Conservation (phyloP, 2,329 filamentous ascomycete species). For the Exophiala bonariae region DNA sequence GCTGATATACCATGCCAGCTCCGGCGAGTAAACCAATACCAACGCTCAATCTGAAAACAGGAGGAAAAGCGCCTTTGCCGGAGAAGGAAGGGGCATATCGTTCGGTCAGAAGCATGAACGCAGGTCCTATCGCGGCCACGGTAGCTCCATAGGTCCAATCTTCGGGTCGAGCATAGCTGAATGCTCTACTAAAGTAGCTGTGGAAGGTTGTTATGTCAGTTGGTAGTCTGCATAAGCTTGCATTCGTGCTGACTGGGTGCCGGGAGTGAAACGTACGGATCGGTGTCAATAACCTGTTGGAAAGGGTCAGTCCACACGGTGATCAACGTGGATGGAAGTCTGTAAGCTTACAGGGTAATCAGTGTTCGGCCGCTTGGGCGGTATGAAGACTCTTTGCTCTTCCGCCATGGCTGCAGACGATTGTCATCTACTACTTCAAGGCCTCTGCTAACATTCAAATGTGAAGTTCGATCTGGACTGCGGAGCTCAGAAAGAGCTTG, state of each 20-base stretch:
- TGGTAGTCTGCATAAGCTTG: slow-evolving; percentile 29
- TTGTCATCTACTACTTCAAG: slow-evolving; percentile 1
- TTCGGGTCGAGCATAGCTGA: slow-evolving; percentile 79
- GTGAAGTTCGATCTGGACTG: slow-evolving; percentile 14
- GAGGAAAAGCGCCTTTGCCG: slow-evolving; percentile 77
- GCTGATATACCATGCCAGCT: slow-evolving; percentile 81
- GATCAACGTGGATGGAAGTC: slow-evolving; percentile 4
- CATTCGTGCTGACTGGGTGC: background rate
- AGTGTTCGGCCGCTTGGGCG: slow-evolving; percentile 76
- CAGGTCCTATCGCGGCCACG: slow-evolving; percentile 71
- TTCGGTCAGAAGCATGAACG: slow-evolving; percentile 76
- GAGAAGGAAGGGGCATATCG: slow-evolving; percentile 80
- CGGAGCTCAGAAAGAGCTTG: slow-evolving; percentile 21
- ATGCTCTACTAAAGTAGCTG: slow-evolving; percentile 79
- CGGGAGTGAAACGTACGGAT: slow-evolving; percentile 70
- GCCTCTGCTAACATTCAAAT: slow-evolving; percentile 8
- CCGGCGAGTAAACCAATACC: slow-evolving; percentile 74
- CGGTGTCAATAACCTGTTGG: slow-evolving; percentile 91
- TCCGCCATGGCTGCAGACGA: slow-evolving; percentile 24
- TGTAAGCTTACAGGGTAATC: slow-evolving; percentile 76
- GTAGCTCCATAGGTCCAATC: slow-evolving; percentile 75
- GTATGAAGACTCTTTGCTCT: slow-evolving; percentile 53
- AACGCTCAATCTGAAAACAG: slow-evolving; percentile 76
- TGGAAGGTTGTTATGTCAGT: slow-evolving; percentile 48
- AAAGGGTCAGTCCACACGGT: slow-evolving; percentile 29